phyloP scores from a whole-genome alignment of 768 basidiomycete species.

The Cystobasidium tubakii region DNA sequence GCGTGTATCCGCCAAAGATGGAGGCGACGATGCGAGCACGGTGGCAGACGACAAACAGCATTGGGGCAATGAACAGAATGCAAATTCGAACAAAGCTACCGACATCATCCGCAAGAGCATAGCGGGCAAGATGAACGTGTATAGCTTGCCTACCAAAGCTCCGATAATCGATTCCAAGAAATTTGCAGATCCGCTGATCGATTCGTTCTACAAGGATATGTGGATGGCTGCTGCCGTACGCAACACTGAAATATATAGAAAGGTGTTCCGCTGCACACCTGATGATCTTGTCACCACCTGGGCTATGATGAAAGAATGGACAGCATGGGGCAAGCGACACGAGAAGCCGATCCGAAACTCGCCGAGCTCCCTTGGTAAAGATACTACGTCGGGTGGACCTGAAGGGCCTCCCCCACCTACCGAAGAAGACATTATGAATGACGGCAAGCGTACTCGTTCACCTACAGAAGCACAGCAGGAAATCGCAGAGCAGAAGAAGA shows the following conservation, averaged over 20 bases:
- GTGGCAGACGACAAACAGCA: not conserved
- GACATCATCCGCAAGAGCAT: conserved; percentile 22
- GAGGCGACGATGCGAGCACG: not conserved
- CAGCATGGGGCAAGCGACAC: conserved; percentile 64
- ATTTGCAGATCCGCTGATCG: conserved; percentile 82
- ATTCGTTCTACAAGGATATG: conserved; percentile 79
- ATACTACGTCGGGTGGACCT: conserved; percentile 25
- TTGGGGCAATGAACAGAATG: conserved; percentile 27
- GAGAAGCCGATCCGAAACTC: conserved; percentile 40
- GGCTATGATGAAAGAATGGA: conserved; percentile 89
- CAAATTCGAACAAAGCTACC: conserved; percentile 14
- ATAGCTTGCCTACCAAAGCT: conserved; percentile 58
- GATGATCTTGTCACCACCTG: conserved; percentile 90
- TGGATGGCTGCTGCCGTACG: conserved; percentile 70
- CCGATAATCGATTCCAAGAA: conserved; percentile 68
- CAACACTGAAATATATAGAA: conserved; percentile 92
- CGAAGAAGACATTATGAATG: conserved; percentile 34
- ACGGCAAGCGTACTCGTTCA: conserved; percentile 1
- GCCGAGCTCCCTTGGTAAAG: conserved; percentile 44
- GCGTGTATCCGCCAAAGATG: not conserved
- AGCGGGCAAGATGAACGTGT: conserved; percentile 35
- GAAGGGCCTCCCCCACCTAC: not conserved
- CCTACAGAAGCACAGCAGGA: conserved; percentile 36
- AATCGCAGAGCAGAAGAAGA: conserved; percentile 39
- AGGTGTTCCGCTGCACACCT: conserved; percentile 87